A percentile compares a stretch with the other conserved stretches of the same genome.
phyloP scores from a whole-genome alignment of 129 eudicot genomes.

The Dittrichia graveolens region DNA sequence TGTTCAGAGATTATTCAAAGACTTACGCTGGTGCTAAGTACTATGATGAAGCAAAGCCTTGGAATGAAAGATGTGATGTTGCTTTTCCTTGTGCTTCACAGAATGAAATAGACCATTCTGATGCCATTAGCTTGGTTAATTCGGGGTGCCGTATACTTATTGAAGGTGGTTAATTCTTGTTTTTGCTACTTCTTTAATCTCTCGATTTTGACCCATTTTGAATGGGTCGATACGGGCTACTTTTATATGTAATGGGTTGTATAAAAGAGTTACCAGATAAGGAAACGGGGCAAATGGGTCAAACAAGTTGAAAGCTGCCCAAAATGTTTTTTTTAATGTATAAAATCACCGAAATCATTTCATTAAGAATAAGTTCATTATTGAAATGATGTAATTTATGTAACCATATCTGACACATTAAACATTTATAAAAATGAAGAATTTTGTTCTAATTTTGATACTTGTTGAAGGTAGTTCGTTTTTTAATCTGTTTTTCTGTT shows the following conservation, averaged over 20 bases:
- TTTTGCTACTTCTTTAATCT: background rate
- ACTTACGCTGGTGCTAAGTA: constrained; percentile 95
- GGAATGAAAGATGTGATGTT: constrained; percentile 96
- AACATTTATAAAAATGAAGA: background rate
- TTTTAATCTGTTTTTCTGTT: background rate
- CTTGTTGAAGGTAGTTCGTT: too few relatives aligned
- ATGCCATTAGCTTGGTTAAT: constrained; percentile 88
- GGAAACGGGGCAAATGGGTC: background rate
- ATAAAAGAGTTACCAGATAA: background rate
- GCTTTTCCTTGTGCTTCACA: constrained; percentile 98
- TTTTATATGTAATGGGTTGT: background rate
- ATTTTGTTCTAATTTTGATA: too few relatives aligned
- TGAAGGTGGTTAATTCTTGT: constrained; percentile 57
- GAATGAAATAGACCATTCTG: constrained; percentile 88
- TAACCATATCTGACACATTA: background rate
- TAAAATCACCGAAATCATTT: background rate
- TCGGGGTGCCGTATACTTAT: constrained; percentile 94
- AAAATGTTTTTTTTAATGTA: too few relatives aligned
- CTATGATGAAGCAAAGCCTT: constrained; percentile 93
- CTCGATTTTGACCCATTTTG: background rate
- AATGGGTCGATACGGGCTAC: background rate
- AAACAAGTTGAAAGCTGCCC: too few relatives aligned
- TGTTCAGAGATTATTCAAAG: constrained; percentile 92
- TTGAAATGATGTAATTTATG: background rate
- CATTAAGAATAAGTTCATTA: background rate